These are phyloP conservation scores for Thalassiosira ordinaria DNA, from an alignment of 352 stramenopile species.

Conservation along the genomic window DNA sequence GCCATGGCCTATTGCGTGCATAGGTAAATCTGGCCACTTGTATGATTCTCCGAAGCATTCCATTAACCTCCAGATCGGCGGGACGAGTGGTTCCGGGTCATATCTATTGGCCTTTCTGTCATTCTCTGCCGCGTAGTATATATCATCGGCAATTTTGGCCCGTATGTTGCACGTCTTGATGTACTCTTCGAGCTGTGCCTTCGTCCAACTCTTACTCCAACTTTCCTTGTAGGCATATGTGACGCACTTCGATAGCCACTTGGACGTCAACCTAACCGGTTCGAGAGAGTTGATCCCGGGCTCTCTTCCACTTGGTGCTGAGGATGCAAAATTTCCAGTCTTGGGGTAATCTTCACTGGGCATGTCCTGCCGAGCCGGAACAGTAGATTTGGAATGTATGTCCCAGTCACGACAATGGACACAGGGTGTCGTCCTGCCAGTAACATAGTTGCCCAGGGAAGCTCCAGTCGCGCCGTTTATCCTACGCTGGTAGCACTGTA, in stretches of 20 bases:
- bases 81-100: neutral
- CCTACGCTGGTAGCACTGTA: neutral
- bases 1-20: constrained; percentile 17
- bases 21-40: constrained; percentile 12
- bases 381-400: no score
- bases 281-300: no score
- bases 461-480: no score
- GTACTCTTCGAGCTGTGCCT: neutral
- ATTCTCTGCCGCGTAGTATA: neutral
- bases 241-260: neutral
- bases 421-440: no score
- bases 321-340: no score
- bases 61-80: neutral
- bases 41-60: constrained; percentile 3
- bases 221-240: neutral
- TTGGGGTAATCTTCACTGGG: no score
- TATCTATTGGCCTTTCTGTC: neutral
- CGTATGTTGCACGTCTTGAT: neutral
- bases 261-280: neutral
- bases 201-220: neutral
- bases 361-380: no score
- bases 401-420: no score
- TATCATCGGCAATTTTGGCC: neutral
- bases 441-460: no score
- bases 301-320: no score